Evolutionary conservation across 257 asterid genomes (phyloP).

Genomic region (Sherardia arvensis): DNA sequence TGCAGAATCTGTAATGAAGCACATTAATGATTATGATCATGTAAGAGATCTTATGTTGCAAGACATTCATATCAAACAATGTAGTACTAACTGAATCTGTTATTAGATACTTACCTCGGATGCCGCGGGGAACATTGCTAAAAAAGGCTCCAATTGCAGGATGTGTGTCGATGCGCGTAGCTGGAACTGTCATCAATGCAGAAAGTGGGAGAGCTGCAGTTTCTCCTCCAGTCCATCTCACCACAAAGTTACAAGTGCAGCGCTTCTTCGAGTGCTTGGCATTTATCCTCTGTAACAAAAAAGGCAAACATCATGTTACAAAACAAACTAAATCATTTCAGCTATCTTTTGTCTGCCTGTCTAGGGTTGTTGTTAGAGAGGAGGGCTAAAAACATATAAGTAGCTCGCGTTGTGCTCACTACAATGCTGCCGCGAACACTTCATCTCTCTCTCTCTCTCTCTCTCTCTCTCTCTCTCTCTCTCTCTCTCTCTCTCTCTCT

Average conservation of each 20-base stretch:
- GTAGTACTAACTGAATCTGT: background rate
- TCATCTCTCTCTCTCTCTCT: no score
- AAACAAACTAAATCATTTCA: no score
- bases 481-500: no score
- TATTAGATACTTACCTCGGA: background rate
- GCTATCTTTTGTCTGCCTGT: no score
- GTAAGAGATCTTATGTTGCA: background rate
- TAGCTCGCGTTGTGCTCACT: no score
- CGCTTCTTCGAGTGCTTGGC: slow-evolving; percentile 52
- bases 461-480: no score
- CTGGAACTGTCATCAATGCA: slow-evolving; percentile 47
- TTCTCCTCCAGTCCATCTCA: slow-evolving; percentile 42
- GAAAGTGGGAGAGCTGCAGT: slow-evolving; percentile 29
- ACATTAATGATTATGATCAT: background rate
- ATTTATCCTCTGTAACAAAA: slow-evolving; percentile 30
- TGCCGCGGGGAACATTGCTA: slow-evolving; percentile 9
- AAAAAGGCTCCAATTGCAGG: slow-evolving; percentile 48
- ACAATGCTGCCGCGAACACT: no score
- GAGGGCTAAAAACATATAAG: no score
- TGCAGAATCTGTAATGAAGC: background rate
- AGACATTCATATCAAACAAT: background rate
- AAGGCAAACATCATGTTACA: background rate
- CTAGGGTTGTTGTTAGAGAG: no score
- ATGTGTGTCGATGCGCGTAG: slow-evolving; percentile 29
- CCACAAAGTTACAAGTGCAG: slow-evolving; percentile 53